phyloP scores from a whole-genome alignment of 495 filamentous ascomycete species.

The Podospora australis region DNA sequence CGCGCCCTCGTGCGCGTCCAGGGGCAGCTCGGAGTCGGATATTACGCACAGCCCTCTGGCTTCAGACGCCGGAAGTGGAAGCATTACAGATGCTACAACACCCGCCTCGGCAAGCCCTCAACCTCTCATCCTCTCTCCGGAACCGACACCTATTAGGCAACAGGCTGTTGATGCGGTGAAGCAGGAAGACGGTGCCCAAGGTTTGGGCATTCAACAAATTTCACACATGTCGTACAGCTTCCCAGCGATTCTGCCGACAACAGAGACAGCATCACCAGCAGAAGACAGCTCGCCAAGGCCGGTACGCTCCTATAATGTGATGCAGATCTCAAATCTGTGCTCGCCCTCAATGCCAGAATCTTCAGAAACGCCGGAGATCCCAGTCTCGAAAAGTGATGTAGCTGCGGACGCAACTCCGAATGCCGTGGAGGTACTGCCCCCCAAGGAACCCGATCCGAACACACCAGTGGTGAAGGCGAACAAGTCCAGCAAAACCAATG shows the following conservation, averaged over 20 bases:
- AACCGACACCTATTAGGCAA: conserved; percentile 31
- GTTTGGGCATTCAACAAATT: conserved; percentile 8
- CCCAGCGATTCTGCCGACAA: conserved; percentile 9
- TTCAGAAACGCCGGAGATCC: too few species aligned
- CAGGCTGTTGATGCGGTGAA: conserved; percentile 16
- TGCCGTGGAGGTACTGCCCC: background rate
- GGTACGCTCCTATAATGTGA: too few species aligned
- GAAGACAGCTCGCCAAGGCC: too few species aligned
- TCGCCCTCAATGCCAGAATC: too few species aligned
- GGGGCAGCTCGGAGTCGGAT: conserved; percentile 19
- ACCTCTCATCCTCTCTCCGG: conserved; percentile 31
- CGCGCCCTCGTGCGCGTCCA: conserved; percentile 16
- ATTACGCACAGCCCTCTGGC: conserved; percentile 16
- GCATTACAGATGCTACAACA: conserved; percentile 35
- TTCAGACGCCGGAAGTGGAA: conserved; percentile 21
- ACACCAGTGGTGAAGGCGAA: background rate
- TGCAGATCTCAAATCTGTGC: too few species aligned
- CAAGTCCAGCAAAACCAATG: background rate
- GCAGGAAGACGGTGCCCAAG: conserved; percentile 22
- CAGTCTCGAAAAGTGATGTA: background rate
- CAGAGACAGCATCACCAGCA: background rate
- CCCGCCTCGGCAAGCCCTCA: conserved; percentile 34
- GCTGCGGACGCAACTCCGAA: background rate
- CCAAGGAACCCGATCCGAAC: background rate
- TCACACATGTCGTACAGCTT: conserved; percentile 7